These are phyloP conservation scores for Hysterium pulicare DNA, from an alignment of 2,329 filamentous ascomycete species.

Conservation along the genomic window DNA sequence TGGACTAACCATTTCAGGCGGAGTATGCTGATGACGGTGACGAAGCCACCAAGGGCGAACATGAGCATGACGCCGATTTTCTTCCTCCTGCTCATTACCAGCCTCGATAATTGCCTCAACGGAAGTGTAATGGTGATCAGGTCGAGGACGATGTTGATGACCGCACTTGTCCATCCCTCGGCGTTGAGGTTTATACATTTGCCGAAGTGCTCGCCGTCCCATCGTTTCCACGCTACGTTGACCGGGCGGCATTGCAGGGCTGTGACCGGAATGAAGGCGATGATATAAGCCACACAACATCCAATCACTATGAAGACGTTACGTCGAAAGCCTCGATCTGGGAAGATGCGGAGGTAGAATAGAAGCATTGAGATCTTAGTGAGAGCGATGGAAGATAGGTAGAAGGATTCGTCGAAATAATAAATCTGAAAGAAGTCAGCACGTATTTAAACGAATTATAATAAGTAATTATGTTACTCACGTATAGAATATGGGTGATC, in stretches of 20 bases:
- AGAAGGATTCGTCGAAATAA: constrained; percentile 20
- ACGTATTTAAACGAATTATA: not conserved
- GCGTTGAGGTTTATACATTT: constrained; percentile 23
- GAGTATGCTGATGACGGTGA: constrained; percentile 45
- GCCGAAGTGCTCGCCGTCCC: constrained; percentile 24
- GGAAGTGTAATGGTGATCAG: constrained; percentile 29
- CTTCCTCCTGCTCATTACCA: constrained; percentile 26
- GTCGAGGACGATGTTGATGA: constrained; percentile 31
- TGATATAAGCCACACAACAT: constrained; percentile 15
- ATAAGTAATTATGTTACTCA: constrained; percentile 8
- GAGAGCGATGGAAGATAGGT: constrained; percentile 18
- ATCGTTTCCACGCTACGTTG: constrained; percentile 19
- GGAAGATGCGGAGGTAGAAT: constrained; percentile 31
- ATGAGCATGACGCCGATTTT: constrained; percentile 36
- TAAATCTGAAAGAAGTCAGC: constrained; percentile 13
- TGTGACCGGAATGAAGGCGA: constrained; percentile 16
- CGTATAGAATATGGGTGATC: constrained; percentile 45
- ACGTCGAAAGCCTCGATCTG: constrained; percentile 14
- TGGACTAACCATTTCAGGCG: constrained; percentile 42
- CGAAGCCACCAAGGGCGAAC: constrained; percentile 38
- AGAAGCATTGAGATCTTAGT: constrained; percentile 28
- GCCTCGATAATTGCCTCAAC: constrained; percentile 24
- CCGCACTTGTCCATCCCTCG: constrained; percentile 26
- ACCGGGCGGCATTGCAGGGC: constrained; percentile 22
- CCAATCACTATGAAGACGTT: constrained; percentile 15